Base-by-base conservation (phyloP, 176 grass and related monocot genomes). In the Juncus inflexus region DNA sequence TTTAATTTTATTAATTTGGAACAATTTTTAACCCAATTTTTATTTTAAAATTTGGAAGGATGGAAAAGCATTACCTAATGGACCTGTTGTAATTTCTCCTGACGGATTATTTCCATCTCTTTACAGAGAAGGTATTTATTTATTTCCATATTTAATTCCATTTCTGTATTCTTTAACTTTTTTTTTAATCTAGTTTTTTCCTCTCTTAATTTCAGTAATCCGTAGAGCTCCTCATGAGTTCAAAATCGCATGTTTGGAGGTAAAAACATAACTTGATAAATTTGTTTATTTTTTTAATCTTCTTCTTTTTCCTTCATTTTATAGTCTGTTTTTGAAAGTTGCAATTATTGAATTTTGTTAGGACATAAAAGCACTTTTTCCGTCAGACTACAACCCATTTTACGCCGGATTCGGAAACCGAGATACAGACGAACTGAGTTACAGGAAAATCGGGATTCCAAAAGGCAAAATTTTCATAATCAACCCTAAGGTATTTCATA, bases 401-500 rank as follows among this genome's bases (percentile, higher is more conserved):
- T 99, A 99, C 84, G 95, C 95, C 78, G 95, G 95, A 62, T 99
- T 99, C 69, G 95, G 95, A 53, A 99, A 99, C 58, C 84, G 95
- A 99, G 95, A 99, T 56, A 99, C 95, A 7, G 89, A 99, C 0
- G 95, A 99, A 73, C 85, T 99, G 60, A 99, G 78, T 77, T 99
- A 99, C 78, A 92, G 52, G 63, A 99, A 86, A 68, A 99, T 99
- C 64, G 95, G 95, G 57, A 99, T 99, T 70, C 83, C 95, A 12
- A 94, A 94, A 81, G 95, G 95, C 59, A 99, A 99, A 60, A 99
- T 99, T 60, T 99, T 99, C 83, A 99, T 99, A 54, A 99, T 94
- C 80, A 99, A 99, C 60, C 95, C 89, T 5, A 99, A 90, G 89
- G 95, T 99, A 86, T 63, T 1, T 56, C 9, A 55, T 5, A 12